Conservation (phyloP, 345 rosid genomes). For the Euphorbia lathyris region DNA sequence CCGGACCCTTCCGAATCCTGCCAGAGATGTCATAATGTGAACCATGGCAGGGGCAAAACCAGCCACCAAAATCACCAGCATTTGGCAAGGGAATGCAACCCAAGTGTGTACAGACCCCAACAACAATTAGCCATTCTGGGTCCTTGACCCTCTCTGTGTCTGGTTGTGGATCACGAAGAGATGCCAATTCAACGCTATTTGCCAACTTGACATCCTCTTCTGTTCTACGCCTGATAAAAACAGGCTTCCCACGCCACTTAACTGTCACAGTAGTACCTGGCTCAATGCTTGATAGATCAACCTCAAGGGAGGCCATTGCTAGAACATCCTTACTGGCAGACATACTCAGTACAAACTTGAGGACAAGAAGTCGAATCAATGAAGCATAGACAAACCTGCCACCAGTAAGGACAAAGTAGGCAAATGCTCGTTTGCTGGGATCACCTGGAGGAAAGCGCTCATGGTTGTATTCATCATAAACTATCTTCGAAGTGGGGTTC, state of each 20-base stretch:
- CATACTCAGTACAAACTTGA: conserved; percentile 87
- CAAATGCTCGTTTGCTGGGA: conserved; percentile 92
- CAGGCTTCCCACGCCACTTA: conserved; percentile 99
- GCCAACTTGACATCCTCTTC: conserved; percentile 88
- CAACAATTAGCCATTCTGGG: conserved; percentile 85
- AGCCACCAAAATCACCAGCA: conserved; percentile 95
- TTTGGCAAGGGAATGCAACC: conserved; percentile 98
- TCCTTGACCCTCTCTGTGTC: conserved; percentile 76
- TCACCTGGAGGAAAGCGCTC: conserved; percentile 94
- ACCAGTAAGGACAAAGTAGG: conserved; percentile 83
- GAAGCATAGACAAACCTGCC: conserved; percentile 93
- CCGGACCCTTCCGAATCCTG: conserved; percentile 92
- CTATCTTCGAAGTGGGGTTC: conserved; percentile 74
- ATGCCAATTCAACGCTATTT: conserved; percentile 68
- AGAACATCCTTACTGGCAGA: conserved; percentile 96
- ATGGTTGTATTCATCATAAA: conserved; percentile 74
- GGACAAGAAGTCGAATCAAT: conserved; percentile 72
- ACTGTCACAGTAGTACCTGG: conserved; percentile 87
- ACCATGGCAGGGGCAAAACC: conserved; percentile 99
- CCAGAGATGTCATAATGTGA: conserved; percentile 95
- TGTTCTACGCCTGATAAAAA: conserved; percentile 86
- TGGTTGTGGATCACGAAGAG: conserved; percentile 86
- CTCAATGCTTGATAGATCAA: conserved; percentile 80
- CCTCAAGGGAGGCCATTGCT: conserved; percentile 90
- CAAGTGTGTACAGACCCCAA: conserved; percentile 93